phyloP scores from a whole-genome alignment of 2,329 filamentous ascomycete species.

The Hirsutella minnesotensis region DNA sequence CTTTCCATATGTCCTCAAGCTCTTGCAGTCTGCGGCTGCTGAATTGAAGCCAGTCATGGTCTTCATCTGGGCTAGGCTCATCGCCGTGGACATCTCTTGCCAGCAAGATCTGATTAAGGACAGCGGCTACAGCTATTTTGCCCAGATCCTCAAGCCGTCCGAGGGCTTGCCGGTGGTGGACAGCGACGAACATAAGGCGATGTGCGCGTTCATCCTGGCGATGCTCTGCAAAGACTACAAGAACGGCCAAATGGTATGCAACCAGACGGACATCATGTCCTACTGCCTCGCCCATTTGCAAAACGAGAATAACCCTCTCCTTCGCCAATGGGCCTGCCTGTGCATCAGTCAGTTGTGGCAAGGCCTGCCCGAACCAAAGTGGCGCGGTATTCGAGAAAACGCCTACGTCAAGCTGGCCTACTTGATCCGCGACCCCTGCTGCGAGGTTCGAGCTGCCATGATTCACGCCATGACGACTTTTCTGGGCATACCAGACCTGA shows the following conservation, averaged over 20 bases:
- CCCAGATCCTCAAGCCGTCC: conserved; percentile 75
- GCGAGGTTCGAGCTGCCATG: conserved; percentile 88
- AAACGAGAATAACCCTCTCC: conserved; percentile 75
- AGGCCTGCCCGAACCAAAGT: conserved; percentile 85
- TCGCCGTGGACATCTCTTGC: conserved; percentile 89
- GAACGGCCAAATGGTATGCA: conserved; percentile 82
- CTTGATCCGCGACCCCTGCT: conserved; percentile 73
- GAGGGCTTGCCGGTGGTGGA: conserved; percentile 79
- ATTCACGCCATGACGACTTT: conserved; percentile 89
- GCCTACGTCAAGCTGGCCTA: conserved; percentile 73
- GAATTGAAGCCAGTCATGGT: conserved; percentile 98
- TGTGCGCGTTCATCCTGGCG: conserved; percentile 96
- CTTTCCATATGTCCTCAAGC: conserved; percentile 95
- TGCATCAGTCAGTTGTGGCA: conserved; percentile 93
- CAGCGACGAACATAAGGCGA: conserved; percentile 87
- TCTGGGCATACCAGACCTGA: conserved; percentile 83
- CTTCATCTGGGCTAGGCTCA: conserved; percentile 94
- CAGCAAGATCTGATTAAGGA: conserved; percentile 93
- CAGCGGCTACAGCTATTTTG: conserved; percentile 94
- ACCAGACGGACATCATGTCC: conserved; percentile 80
- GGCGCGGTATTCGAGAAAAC: conserved; percentile 82
- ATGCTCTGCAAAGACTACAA: conserved; percentile 95
- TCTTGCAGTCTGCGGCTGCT: conserved; percentile 85
- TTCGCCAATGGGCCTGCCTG: conserved; percentile 91
- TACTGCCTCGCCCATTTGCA: conserved; percentile 75